A percentile compares a stretch with the other conserved stretches of the same genome.
Evolutionary conservation across 306 rosid genomes (phyloP).

Genomic region (Spatholobus suberectus): DNA sequence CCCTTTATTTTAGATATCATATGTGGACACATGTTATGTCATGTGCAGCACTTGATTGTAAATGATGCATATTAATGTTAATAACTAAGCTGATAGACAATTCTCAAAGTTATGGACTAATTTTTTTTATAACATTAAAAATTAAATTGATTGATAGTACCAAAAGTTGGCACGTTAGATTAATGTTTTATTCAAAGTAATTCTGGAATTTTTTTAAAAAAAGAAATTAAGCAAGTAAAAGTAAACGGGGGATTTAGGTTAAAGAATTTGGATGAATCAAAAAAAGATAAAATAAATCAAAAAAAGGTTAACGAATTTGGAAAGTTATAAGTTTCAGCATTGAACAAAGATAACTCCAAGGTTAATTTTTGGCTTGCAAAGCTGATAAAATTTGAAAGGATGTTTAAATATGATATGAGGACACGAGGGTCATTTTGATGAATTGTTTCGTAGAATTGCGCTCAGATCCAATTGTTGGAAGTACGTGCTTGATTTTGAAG

Average conservation of each 20-base stretch:
- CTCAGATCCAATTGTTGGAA: constrained; percentile 14
- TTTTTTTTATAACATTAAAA: background rate
- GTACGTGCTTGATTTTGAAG: constrained; percentile 1
- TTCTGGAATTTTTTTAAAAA: background rate
- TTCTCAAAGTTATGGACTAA: background rate
- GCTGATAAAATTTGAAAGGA: background rate
- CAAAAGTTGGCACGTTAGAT: background rate
- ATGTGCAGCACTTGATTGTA: too few relatives aligned
- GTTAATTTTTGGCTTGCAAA: background rate
- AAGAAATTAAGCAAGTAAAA: background rate
- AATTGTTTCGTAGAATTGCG: background rate
- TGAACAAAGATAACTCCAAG: background rate
- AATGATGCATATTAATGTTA: too few relatives aligned
- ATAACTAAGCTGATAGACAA: background rate
- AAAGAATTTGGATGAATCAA: too few relatives aligned
- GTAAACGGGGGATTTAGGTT: background rate
- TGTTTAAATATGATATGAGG: background rate
- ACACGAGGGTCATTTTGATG: constrained; percentile 32
- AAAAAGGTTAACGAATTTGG: background rate
- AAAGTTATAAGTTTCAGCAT: background rate
- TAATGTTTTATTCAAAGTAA: background rate
- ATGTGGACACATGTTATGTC: too few relatives aligned
- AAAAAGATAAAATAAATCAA: too few relatives aligned
- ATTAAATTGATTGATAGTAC: background rate
- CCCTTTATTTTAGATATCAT: too few relatives aligned